These are phyloP conservation scores for Santalum album DNA, from an alignment of 164 flowering plant genomes.

Conservation along the genomic window DNA sequence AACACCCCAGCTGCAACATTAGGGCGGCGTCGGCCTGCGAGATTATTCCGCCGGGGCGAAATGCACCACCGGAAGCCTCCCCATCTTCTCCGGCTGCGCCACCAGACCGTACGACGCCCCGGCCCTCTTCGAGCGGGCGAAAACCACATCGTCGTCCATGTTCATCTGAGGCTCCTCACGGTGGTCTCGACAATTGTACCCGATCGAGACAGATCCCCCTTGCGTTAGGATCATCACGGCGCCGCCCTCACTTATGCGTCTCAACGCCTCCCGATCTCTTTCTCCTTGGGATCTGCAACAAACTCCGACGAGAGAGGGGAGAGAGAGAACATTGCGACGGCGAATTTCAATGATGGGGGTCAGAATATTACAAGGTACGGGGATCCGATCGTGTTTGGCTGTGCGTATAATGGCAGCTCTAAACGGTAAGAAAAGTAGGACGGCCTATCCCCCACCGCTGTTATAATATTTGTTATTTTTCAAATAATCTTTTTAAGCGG, in stretches of 20 bases:
- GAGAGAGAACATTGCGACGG: too few species aligned
- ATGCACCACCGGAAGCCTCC: conserved; percentile 58
- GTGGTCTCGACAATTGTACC: conserved; percentile 42
- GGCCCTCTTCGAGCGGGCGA: conserved; percentile 47
- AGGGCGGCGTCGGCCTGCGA: conserved; percentile 77
- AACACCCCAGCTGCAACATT: conserved; percentile 80
- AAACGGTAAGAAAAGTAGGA: too few species aligned
- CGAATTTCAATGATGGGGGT: too few species aligned
- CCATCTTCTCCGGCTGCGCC: conserved; percentile 57
- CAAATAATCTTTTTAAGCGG: too few species aligned
- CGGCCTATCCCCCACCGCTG: too few species aligned
- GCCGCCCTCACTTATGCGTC: conserved; percentile 71
- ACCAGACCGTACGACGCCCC: conserved; percentile 63
- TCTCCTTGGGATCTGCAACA: too few species aligned
- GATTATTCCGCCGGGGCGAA: conserved; percentile 71
- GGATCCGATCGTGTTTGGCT: too few species aligned
- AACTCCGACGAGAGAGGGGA: too few species aligned
- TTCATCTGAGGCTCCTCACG: conserved; percentile 48
- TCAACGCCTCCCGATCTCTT: conserved; percentile 61
- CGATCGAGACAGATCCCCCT: conserved; percentile 31
- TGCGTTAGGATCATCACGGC: conserved; percentile 59
- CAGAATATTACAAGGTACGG: too few species aligned
- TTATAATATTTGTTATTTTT: too few species aligned
- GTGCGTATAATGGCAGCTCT: too few species aligned
- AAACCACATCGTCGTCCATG: conserved; percentile 75